Base-by-base conservation (phyloP, 768 basidiomycete genomes). In the Pleurotus ostreatus region DNA sequence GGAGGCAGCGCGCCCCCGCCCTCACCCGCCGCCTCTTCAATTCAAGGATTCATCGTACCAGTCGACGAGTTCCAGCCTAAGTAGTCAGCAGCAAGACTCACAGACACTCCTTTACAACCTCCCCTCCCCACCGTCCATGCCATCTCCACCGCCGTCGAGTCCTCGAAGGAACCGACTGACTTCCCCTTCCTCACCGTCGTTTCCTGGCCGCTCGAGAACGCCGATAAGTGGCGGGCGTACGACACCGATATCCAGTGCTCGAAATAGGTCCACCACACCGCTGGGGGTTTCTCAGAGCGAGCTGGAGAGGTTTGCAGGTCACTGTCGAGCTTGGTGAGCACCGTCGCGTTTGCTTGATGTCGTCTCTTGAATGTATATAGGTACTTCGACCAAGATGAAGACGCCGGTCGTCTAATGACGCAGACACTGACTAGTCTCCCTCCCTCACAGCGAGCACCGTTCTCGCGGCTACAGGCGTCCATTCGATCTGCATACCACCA, bases 401-500 rank as follows among this genome's bases (percentile, higher is more conserved):
- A 83, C 61, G 80, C 92, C 16, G 88, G 90, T 23, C 83, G 83
- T 47, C 74, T 80, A 59, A 93, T 96, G 85, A 88, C 89, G 12
- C 86, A 91, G 61, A 92, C 85, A 3, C 75, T 96, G 46, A 80
- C 90, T 45, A 86, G 85, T 34, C 78, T 94, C 3, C 88, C 88
- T 5, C 82, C 92, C 2, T 85, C 89, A 0, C 92, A 95, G 62
- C 86, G 90, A 56, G 91, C 93, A 7, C 87, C 90, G 1, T 96
- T 88, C 68, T 88, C 91, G 18, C 85, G 90, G 57, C 70, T 95
- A 16, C 94, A 96, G 68, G 88, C 92, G 1, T 89, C 89, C 16
- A 86, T 94, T 23, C 85, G 94, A 43, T 85, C 92, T 40, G 85
- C 86, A 45, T 94, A 87, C 65, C 94, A 96, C 69, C 83, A 85